Conservation (phyloP, 176 grass and related monocot species). For the Paspalum notatum region DNA sequence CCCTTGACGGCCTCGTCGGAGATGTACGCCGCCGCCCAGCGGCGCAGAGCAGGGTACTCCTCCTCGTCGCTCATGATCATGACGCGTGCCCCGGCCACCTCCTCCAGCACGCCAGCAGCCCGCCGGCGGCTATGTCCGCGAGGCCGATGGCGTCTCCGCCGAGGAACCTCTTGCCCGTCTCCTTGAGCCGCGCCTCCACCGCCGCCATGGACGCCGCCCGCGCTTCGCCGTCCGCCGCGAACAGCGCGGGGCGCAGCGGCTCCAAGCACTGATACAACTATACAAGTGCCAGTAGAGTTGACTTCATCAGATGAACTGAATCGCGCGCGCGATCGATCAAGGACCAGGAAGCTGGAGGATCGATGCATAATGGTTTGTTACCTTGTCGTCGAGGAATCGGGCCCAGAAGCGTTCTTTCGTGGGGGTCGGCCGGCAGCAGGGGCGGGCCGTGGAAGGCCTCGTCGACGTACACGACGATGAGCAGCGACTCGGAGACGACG, state of each 20-base stretch:
- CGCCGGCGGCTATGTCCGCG: constrained; percentile 38
- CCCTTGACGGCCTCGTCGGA: constrained; percentile 3
- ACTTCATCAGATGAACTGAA: too few species aligned
- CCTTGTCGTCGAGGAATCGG: constrained; percentile 53
- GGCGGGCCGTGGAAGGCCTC: constrained; percentile 35
- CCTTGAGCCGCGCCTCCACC: constrained; percentile 48
- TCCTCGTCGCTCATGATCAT: not conserved
- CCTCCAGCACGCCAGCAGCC: constrained; percentile 35
- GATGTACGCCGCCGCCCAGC: constrained; percentile 43
- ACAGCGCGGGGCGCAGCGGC: constrained; percentile 30
- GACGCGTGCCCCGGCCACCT: constrained; percentile 47
- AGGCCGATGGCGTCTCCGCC: constrained; percentile 51
- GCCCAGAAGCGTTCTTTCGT: constrained; percentile 49
- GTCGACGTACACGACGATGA: constrained; percentile 59
- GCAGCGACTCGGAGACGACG: constrained; percentile 44
- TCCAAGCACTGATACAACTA: not conserved
- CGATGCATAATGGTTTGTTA: not conserved
- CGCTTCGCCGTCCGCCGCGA: constrained; percentile 45
- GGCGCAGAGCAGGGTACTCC: constrained; percentile 32
- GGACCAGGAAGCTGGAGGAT: not conserved
- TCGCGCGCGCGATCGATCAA: too few species aligned
- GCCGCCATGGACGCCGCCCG: constrained; percentile 33
- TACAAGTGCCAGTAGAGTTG: too few species aligned
- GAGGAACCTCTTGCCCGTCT: constrained; percentile 48
- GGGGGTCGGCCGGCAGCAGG: constrained; percentile 19